These are phyloP conservation scores for Chamaenerion angustifolium DNA, from an alignment of 345 rosid species.

Conservation along the genomic window DNA sequence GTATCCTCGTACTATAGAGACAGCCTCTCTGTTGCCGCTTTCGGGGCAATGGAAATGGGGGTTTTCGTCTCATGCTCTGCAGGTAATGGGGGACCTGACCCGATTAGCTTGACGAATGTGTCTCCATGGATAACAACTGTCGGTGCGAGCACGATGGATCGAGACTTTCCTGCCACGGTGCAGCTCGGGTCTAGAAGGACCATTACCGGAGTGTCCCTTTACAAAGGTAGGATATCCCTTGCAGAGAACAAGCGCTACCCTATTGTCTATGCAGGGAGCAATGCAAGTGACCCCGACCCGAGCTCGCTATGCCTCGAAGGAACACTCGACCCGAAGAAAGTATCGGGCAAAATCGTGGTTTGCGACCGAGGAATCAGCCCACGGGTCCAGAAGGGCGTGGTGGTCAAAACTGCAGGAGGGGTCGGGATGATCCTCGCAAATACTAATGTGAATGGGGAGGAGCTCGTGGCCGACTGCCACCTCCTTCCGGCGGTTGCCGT, in stretches of 20 bases:
- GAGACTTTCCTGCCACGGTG: slow-evolving; percentile 54
- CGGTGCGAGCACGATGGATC: slow-evolving; percentile 70
- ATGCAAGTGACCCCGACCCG: slow-evolving; percentile 40
- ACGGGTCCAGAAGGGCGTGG: slow-evolving; percentile 50
- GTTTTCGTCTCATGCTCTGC: slow-evolving; percentile 62
- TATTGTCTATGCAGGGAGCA: slow-evolving; percentile 43
- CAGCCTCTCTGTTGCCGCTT: slow-evolving; percentile 54
- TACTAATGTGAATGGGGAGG: slow-evolving; percentile 71
- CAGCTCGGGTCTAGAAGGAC: slow-evolving; percentile 31
- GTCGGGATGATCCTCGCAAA: slow-evolving; percentile 52
- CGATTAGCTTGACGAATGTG: slow-evolving; percentile 47
- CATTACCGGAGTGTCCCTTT: slow-evolving; percentile 48
- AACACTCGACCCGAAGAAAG: slow-evolving; percentile 29
- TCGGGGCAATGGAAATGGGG: slow-evolving; percentile 87
- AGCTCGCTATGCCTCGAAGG: slow-evolving; percentile 48
- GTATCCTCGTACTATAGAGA: slow-evolving; percentile 39
- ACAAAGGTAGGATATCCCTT: slow-evolving; percentile 31
- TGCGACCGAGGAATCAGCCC: slow-evolving; percentile 63
- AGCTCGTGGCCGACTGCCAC: slow-evolving; percentile 84
- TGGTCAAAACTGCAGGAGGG: slow-evolving; percentile 57
- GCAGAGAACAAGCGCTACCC: slow-evolving; percentile 29
- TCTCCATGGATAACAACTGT: slow-evolving; percentile 83
- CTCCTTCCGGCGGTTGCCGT: slow-evolving; percentile 70
- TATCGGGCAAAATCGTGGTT: slow-evolving; percentile 55
- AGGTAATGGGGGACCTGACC: slow-evolving; percentile 65